phyloP scores from a whole-genome alignment of 2,329 filamentous ascomycete genomes.

The Hymenoscyphus repandus region DNA sequence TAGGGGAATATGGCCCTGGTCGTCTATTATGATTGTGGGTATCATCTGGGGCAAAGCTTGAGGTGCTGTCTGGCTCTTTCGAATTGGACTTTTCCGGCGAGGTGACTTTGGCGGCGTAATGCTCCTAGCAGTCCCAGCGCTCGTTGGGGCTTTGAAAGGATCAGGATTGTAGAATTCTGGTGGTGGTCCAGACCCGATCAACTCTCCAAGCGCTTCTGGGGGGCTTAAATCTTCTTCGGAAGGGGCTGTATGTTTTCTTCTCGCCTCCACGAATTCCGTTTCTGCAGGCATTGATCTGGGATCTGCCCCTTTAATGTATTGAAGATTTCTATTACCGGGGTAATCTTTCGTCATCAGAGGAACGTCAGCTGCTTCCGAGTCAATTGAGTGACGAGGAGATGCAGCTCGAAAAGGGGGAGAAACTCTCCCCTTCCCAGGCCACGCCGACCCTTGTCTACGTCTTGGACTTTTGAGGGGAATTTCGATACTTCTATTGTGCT shows the following conservation, averaged over 20 bases:
- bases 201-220: conserved; percentile 4
- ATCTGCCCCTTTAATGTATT: conserved; percentile 15
- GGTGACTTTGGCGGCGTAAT: conserved; percentile 17
- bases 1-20: conserved; percentile 7
- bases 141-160: conserved; percentile 1
- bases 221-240: background rate
- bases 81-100: conserved; percentile 12
- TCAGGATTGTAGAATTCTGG: conserved; percentile 9
- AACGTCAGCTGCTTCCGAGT: conserved; percentile 3
- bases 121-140: conserved; percentile 3
- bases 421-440: no score
- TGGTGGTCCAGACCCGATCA: background rate
- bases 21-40: conserved; percentile 1
- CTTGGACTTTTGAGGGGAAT: background rate
- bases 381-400: no score
- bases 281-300: conserved; percentile 15
- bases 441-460: no score
- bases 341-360: background rate
- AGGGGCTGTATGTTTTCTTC: background rate
- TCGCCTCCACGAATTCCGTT: conserved; percentile 6
- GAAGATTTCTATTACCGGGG: conserved; percentile 5
- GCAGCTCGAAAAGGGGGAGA: no score
- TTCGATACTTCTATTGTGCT: background rate
- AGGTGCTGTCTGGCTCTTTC: no score
- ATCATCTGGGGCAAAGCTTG: no score